Evolutionary conservation across 352 stramenopile genomes (phyloP), one percentile per base, ranked within the genome.

Genomic region (Phytopythium oedochilum): DNA sequence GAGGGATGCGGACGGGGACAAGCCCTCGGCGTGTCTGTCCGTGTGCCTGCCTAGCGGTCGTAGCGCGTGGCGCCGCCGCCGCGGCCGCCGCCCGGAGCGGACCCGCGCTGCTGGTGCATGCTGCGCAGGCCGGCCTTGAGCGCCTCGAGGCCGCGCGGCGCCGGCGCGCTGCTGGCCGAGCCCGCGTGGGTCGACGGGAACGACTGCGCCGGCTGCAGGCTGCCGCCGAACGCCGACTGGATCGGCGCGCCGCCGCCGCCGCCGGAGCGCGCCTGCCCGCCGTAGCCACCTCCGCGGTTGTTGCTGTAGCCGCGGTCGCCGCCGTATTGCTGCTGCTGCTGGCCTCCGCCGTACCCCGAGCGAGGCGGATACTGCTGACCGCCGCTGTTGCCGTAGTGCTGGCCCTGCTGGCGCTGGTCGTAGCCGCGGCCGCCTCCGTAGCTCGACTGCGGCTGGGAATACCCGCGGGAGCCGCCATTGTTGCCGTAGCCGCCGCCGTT

Each of bases 121-220:
- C 78, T 94, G 52, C 83, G 83, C 28, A 94, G 74, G 46, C 83
- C 83, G 25, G 81, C 79, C 59, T 91, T 91, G 26, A 94, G 59
- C 23, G 83, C 83, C 22, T 94, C 83, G 7, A 94, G 63, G 25
- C 79, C 71, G 35, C 68, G 78, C 14, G 75, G 68, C 3, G 65
- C n/a, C n/a, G n/a, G n/a, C n/a, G n/a, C n/a, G n/a, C n/a, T n/a
- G n/a, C n/a, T n/a, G n/a, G n/a, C n/a, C 10, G 60, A 68, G 17
- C 73, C 69, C 17, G 61, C 57, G 34, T 71, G 64, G n/a, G 55
- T 68, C 2, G 74, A 77, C 3, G 67, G 67, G 62, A 77, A 86
- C 44, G 81, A 57, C 51, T 88, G 71, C 8, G 71, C 60, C 18
- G 69, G 57, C 31, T 87, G 65, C 53, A 86, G 56, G 42, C 36